Evolutionary conservation across 2,329 filamentous ascomycete species (phyloP).

Genomic region (Aspergillus ruber): DNA sequence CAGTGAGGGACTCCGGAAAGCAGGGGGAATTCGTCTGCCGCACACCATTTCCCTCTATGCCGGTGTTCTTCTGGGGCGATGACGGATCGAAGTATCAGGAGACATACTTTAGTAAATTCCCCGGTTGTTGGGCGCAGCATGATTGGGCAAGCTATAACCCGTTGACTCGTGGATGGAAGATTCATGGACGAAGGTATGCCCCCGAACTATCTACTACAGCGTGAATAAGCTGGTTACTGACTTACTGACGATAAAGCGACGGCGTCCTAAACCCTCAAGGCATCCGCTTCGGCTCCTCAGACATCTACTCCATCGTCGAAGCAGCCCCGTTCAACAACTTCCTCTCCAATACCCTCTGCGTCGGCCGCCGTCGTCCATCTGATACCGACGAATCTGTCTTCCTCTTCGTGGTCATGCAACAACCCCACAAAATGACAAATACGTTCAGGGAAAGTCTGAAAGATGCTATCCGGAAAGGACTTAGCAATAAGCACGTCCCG

Average conservation of each 20-base stretch:
- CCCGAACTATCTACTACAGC: neutral
- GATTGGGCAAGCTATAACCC: neutral
- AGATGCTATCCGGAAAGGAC: slow-evolving; percentile 57
- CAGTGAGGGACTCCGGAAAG: slow-evolving; percentile 54
- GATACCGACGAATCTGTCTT: slow-evolving; percentile 55
- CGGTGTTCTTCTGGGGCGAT: slow-evolving; percentile 55
- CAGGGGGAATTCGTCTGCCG: slow-evolving; percentile 71
- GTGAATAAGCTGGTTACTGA: neutral
- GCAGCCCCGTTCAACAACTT: slow-evolving; percentile 51
- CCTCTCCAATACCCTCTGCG: slow-evolving; percentile 68
- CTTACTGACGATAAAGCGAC: slow-evolving; percentile 37
- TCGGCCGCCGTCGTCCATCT: slow-evolving; percentile 63
- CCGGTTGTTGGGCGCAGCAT: neutral
- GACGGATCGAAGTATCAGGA: slow-evolving; percentile 49
- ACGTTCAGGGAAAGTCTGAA: slow-evolving; percentile 55
- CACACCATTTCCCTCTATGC: slow-evolving; percentile 68
- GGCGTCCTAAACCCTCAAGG: slow-evolving; percentile 75
- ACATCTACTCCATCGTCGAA: slow-evolving; percentile 70
- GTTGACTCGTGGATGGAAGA: neutral
- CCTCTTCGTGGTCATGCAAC: slow-evolving; percentile 55
- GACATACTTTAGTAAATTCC: slow-evolving; percentile 20
- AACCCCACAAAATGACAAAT: slow-evolving; percentile 51
- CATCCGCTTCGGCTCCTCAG: slow-evolving; percentile 73
- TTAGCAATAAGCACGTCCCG: slow-evolving; percentile 70
- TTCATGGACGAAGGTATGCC: neutral